These are phyloP conservation scores for Hyphodiscus sp. DNA, from an alignment of 2,329 filamentous ascomycete species.

Conservation along the genomic window DNA sequence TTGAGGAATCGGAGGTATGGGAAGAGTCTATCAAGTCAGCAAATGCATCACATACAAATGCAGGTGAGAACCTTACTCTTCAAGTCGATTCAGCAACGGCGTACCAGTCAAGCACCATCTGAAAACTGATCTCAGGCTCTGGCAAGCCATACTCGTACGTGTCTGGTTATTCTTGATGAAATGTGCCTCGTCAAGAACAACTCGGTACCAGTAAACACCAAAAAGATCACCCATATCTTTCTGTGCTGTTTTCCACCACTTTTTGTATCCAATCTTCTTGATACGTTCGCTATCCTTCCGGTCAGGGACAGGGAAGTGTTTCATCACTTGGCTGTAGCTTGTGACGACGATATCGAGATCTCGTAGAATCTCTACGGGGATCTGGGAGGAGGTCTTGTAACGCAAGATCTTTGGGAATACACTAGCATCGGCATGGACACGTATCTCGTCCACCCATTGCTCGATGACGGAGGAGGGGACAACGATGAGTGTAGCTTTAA, in stretches of 20 bases:
- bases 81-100: conserved; percentile 24
- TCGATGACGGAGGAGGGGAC: conserved; percentile 22
- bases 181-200: conserved; percentile 53
- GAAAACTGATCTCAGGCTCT: conserved; percentile 26
- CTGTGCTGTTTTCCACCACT: conserved; percentile 30
- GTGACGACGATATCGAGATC: conserved; percentile 26
- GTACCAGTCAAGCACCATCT: conserved; percentile 30
- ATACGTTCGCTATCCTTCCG: conserved; percentile 86
- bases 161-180: conserved; percentile 43
- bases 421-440: conserved; percentile 12
- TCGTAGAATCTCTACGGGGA: conserved; percentile 8
- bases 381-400: conserved; percentile 15
- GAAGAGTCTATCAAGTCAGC: conserved; percentile 20
- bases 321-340: conserved; percentile 25
- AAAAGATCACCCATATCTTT: conserved; percentile 33
- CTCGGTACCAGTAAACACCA: conserved; percentile 38
- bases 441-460: conserved; percentile 28
- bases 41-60: background rate
- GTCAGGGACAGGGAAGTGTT: conserved; percentile 85
- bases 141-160: conserved; percentile 38
- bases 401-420: conserved; percentile 19
- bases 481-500: conserved; percentile 27
- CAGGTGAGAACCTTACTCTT: conserved; percentile 20
- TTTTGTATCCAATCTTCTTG: conserved; percentile 31
- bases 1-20: conserved; percentile 29